phyloP scores from a whole-genome alignment of 2,329 filamentous ascomycete genomes.

The Aotearoamyces nothofagi region DNA sequence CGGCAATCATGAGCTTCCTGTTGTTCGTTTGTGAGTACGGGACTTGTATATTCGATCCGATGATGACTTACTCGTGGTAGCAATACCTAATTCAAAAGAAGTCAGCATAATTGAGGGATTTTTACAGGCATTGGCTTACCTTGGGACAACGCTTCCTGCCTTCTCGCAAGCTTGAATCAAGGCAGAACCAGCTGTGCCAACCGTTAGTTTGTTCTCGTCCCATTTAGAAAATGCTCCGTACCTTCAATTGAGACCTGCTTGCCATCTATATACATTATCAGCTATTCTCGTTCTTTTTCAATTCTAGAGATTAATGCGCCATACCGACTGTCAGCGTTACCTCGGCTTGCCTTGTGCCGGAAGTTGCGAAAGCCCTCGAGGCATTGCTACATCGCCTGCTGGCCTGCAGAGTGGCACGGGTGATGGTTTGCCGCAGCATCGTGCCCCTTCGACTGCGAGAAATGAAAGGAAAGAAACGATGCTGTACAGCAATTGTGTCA shows the following conservation, averaged over 20 bases:
- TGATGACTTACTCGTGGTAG: conserved; percentile 77
- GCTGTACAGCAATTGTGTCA: conserved; percentile 7
- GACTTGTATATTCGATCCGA: too few relatives aligned
- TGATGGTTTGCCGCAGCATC: conserved; percentile 55
- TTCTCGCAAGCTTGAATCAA: conserved; percentile 99
- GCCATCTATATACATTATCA: conserved; percentile 49
- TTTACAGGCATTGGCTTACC: conserved; percentile 34
- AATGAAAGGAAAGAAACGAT: conserved; percentile 20
- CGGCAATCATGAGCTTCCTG: conserved; percentile 96
- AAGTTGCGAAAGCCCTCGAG: conserved; percentile 70
- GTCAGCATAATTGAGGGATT: too few relatives aligned
- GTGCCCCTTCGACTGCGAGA: conserved; percentile 40
- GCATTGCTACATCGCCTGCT: conserved; percentile 41
- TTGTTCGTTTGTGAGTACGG: conserved; percentile 15
- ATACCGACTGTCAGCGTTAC: conserved; percentile 92
- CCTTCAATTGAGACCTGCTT: conserved; percentile 98
- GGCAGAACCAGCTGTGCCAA: conserved; percentile 68
- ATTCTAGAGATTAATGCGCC: conserved; percentile 21
- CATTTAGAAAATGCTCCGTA: conserved; percentile 24
- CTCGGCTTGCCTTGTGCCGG: conserved; percentile 66
- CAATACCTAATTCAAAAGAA: conserved; percentile 81
- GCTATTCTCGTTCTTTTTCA: conserved; percentile 13
- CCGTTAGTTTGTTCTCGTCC: conserved; percentile 20
- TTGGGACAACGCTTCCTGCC: conserved; percentile 78
- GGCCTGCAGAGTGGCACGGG: conserved; percentile 53